Evolutionary conservation across 306 rosid species (phyloP), one percentile per base, ranked within the genome.

Genomic region (Quercus glauca): DNA sequence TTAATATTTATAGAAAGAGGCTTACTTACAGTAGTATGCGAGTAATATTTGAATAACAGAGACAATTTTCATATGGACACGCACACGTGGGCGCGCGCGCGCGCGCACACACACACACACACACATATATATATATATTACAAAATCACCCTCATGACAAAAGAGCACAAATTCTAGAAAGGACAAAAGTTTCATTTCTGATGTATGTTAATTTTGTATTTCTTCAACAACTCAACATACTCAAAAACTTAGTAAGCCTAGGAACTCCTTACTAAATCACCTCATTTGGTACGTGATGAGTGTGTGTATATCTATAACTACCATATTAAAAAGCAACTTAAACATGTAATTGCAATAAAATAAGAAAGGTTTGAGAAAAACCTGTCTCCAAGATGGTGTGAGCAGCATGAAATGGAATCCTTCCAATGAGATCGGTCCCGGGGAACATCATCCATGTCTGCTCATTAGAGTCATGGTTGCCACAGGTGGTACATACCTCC

Each of bases 341-440:
- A 49, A 45, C 14, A 73, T 25, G 2, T 6, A 35, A 33, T 45
- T 20, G 28, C 61, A 69, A 23, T 14, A 79, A 49, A 56, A 58
- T 69, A 31, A 71, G 29, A 19, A 71, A 57, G 73, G 63, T 12
- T 1, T 1, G 58, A 79, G 35, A 43, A 58, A 55, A 45, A 94
- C 97, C 93, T 85, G 88, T 82, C 86, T 92, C 99, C 90, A 90
- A 81, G 74, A 92, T 82, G 72, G 91, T 83, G 79, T 95, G 98
- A 77, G 94, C 85, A 35, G 92, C 97, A 88, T 94, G 97, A 82
- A 94, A 92, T 17, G 99, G 97, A 76, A 94, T 68, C 80, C 91
- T 83, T 58, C 91, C 90, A 84, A 92, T 92, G 82, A 92, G 59
- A 86, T 92, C 94, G 57, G 91, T 90, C 85, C 97, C 97, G 0